Percentiles rank a stretch among this genome's conserved stretches.
Conservation (phyloP, 1,284 basidiomycete species). For the Trichosporon asahii region DNA sequence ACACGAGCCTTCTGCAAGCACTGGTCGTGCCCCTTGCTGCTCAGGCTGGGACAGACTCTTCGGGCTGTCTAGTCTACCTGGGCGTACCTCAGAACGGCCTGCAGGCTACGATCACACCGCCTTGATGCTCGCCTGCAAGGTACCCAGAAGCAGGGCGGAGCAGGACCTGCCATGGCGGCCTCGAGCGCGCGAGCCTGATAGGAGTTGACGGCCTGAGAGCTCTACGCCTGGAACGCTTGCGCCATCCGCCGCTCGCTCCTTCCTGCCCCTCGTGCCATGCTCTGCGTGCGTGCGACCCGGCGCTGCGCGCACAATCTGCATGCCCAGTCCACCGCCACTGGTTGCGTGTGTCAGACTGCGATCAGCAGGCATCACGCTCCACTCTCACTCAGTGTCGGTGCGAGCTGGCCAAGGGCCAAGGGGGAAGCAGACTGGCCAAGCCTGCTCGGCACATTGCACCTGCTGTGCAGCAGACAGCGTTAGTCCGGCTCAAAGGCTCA, state of each 20-base stretch:
- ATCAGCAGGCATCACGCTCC: not conserved
- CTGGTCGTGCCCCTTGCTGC: not conserved
- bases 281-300: not conserved
- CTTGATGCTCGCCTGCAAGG: too few relatives aligned
- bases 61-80: not conserved
- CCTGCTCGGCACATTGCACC: not conserved
- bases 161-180: too few relatives aligned
- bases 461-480: not conserved
- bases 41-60: not conserved
- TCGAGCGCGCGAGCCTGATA: not conserved
- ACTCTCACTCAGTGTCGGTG: not conserved
- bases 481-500: not conserved
- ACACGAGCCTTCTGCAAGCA: not conserved
- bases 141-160: not conserved
- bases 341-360: too few relatives aligned
- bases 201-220: not conserved
- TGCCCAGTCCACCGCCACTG: not conserved
- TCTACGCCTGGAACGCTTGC: not conserved
- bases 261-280: not conserved
- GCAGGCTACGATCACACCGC: too few relatives aligned
- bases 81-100: too few relatives aligned
- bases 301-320: not conserved
- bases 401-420: not conserved
- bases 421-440: not conserved
- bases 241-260: not conserved